Evolutionary conservation across 2,329 filamentous ascomycete species (phyloP).

Genomic region (Dothideomycetes sp.): DNA sequence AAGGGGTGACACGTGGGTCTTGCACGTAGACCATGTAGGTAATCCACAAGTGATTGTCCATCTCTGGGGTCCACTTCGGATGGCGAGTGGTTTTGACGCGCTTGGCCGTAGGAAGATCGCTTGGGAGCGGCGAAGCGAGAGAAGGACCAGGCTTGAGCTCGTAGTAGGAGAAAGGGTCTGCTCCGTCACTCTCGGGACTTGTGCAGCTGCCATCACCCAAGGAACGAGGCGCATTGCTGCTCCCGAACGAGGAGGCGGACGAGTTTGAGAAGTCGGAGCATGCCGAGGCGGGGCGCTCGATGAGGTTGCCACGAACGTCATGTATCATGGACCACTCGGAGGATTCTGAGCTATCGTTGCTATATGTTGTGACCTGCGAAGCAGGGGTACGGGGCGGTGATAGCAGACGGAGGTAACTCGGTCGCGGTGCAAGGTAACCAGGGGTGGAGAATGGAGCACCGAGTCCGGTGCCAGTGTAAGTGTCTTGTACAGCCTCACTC

Average conservation of each 20-base stretch:
- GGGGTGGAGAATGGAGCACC: slow-evolving; percentile 13
- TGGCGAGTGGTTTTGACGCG: slow-evolving; percentile 30
- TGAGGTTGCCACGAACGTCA: slow-evolving; percentile 25
- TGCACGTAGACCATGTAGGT: slow-evolving; percentile 56
- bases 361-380: slow-evolving; percentile 20
- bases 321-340: slow-evolving; percentile 7
- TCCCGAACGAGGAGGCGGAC: slow-evolving; percentile 49
- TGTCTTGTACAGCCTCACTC: slow-evolving; percentile 25
- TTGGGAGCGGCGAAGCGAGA: slow-evolving; percentile 14
- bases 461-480: slow-evolving; percentile 15
- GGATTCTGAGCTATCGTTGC: background rate
- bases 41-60: slow-evolving; percentile 57
- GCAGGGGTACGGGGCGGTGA: slow-evolving; percentile 40
- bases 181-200: slow-evolving; percentile 47
- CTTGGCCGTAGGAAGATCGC: slow-evolving; percentile 23
- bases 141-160: slow-evolving; percentile 15
- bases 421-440: slow-evolving; percentile 32
- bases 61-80: slow-evolving; percentile 47
- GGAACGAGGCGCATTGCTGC: slow-evolving; percentile 46
- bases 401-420: slow-evolving; percentile 24
- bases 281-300: slow-evolving; percentile 45
- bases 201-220: slow-evolving; percentile 46
- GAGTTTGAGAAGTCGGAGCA: slow-evolving; percentile 52
- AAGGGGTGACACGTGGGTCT: slow-evolving; percentile 54
- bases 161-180: slow-evolving; percentile 40